Evolutionary conservation across 2,329 filamentous ascomycete species (phyloP), one percentile per base, ranked within the genome.

Genomic region (Paraphaeosphaeria minitans): DNA sequence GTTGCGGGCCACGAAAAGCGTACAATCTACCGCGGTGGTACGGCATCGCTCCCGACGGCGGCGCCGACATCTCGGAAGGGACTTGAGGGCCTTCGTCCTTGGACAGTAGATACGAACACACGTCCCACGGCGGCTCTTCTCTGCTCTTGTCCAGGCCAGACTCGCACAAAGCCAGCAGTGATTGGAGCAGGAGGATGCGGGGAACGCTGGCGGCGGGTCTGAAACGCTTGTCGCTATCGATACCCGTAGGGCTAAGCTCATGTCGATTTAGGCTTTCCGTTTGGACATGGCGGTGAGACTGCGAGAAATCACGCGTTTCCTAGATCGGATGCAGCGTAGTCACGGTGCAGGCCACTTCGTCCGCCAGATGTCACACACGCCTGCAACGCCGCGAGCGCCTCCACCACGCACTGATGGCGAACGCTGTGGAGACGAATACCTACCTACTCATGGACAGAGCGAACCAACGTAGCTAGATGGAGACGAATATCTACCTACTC

Each of bases 231-330:
- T 58, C 53, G 55, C 48, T 59, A 63, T 64, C 56, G 60, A 63
- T 58, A 65, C 27, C 60, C 58, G 56, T 54, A 29, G 35, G 35
- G 53, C 60, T 66, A 62, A 43, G 61, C 59, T 33, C 35, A 57
- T 55, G 35, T 42, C 55, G 35, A 42, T 57, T 8, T 67, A 69
- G 63, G 55, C 39, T 53, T 53, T 41, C 53, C 21, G 63, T 67
- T 68, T 66, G 54, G 62, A 65, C 58, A 64, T 48, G 62, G 67
- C 67, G 67, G 67, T 70, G 67, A 64, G 65, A 66, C 67, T 65
- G 66, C 65, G 67, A 64, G 65, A 33, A 24, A 56, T 49, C 62
- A 64, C 66, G 62, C 48, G 57, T 60, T 56, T 48, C 60, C 46
- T 62, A 65, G 53, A 31, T 55, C 58, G 45, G 35, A 46, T 33